These are phyloP conservation scores for Arachis hypogaea DNA, from an alignment of 306 rosid genomes.

Conservation along the genomic window DNA sequence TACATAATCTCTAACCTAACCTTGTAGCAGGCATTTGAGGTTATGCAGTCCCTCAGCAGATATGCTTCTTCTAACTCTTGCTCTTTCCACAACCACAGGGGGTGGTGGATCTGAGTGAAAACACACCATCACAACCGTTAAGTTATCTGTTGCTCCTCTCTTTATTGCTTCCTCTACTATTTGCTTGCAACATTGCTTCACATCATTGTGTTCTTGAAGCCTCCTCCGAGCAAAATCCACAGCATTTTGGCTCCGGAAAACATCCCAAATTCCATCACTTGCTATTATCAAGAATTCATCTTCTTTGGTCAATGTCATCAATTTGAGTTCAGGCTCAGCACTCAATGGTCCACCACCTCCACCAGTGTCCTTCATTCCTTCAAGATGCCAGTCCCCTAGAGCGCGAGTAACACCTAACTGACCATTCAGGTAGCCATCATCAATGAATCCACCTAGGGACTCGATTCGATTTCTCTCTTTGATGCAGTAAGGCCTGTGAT, in stretches of 20 bases:
- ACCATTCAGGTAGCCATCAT: slow-evolving; percentile 79
- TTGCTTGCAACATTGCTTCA: slow-evolving; percentile 77
- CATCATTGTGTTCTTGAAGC: slow-evolving; percentile 90
- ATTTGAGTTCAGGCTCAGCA: slow-evolving; percentile 88
- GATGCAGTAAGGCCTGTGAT: slow-evolving; percentile 73
- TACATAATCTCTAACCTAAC: slow-evolving; percentile 44
- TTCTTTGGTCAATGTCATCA: slow-evolving; percentile 67
- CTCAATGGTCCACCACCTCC: slow-evolving; percentile 80
- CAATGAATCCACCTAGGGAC: slow-evolving; percentile 76
- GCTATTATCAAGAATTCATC: slow-evolving; percentile 91
- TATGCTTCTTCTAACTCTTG: slow-evolving; percentile 77
- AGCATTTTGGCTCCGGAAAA: slow-evolving; percentile 78
- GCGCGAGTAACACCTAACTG: slow-evolving; percentile 86
- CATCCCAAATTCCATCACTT: slow-evolving; percentile 94
- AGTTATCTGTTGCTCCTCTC: slow-evolving; percentile 74
- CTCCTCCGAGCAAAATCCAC: slow-evolving; percentile 77
- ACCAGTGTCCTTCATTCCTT: slow-evolving; percentile 79
- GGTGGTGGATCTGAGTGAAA: slow-evolving; percentile 86
- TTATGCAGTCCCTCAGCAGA: slow-evolving; percentile 88
- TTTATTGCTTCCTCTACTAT: slow-evolving; percentile 79
- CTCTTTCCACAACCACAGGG: slow-evolving; percentile 57
- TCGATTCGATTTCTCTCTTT: slow-evolving; percentile 76
- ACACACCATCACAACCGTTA: slow-evolving; percentile 80
- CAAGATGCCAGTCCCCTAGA: slow-evolving; percentile 92
- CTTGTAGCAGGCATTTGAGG: slow-evolving; percentile 61